Percentiles rank a stretch among this genome's conserved stretches.
Evolutionary conservation across 2,329 filamentous ascomycete species (phyloP).

Genomic region (Escovopsis sp.): DNA sequence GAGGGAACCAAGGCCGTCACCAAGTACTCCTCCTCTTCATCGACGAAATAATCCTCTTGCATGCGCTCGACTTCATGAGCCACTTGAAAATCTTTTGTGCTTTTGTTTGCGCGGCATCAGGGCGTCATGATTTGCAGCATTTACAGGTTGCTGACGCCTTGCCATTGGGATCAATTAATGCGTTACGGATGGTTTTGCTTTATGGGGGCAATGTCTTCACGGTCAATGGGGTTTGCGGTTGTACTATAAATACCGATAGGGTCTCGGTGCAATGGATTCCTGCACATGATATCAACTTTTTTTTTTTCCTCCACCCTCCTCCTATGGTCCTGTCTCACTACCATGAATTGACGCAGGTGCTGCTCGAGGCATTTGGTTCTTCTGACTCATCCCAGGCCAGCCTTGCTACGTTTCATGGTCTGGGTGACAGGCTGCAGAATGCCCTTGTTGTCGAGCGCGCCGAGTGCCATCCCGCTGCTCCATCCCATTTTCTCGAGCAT

Average conservation of each 20-base stretch:
- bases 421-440: constrained; percentile 77
- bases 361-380: constrained; percentile 13
- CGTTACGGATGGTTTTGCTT: constrained; percentile 58
- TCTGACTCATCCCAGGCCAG: constrained; percentile 50
- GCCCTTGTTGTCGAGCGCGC: constrained; percentile 70
- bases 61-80: constrained; percentile 39
- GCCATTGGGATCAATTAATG: constrained; percentile 49
- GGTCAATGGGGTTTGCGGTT: constrained; percentile 58
- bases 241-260: constrained; percentile 56
- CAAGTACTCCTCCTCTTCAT: constrained; percentile 82
- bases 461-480: constrained; percentile 73
- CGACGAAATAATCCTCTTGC: constrained; percentile 71
- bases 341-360: background rate
- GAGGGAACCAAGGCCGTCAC: constrained; percentile 99
- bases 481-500: constrained; percentile 98
- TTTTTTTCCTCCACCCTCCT: background rate
- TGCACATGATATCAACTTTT: constrained; percentile 34
- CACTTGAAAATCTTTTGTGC: constrained; percentile 32
- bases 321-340: background rate
- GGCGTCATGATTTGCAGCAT: constrained; percentile 42
- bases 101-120: constrained; percentile 39
- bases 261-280: constrained; percentile 48
- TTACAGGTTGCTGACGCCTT: constrained; percentile 21
- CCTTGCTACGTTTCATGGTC: constrained; percentile 73
- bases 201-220: constrained; percentile 55